Evolutionary conservation across 768 basidiomycete genomes (phyloP).

Genomic region (Amanita jacksonii): DNA sequence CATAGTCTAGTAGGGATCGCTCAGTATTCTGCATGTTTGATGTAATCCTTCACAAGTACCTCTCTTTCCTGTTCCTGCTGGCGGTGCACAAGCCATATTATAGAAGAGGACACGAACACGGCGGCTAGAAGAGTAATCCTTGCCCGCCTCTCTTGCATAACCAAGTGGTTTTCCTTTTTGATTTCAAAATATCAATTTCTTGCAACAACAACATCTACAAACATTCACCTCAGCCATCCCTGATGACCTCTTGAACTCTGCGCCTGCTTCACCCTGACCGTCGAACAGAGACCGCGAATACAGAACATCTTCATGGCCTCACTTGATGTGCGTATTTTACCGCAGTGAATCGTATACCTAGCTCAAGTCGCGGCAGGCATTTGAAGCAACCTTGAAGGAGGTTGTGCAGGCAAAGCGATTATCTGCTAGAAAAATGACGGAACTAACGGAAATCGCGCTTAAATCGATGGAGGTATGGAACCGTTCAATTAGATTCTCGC

Average conservation of each 20-base stretch:
- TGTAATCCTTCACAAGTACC: slow-evolving; percentile 27
- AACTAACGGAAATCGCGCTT: slow-evolving; percentile 67
- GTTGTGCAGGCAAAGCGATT: slow-evolving; percentile 76
- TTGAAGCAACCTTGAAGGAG: slow-evolving; percentile 73
- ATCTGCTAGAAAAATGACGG: slow-evolving; percentile 79
- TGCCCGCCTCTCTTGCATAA: slow-evolving; percentile 56
- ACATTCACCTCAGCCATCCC: slow-evolving; percentile 4
- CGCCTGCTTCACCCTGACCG: background rate
- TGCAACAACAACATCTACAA: slow-evolving; percentile 10
- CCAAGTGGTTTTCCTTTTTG: background rate
- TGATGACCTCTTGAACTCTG: slow-evolving; percentile 2
- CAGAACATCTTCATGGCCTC: slow-evolving; percentile 25
- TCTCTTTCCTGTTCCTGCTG: slow-evolving; percentile 79
- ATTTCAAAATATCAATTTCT: background rate
- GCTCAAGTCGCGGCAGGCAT: slow-evolving; percentile 43
- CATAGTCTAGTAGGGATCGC: slow-evolving; percentile 54
- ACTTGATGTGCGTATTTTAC: slow-evolving; percentile 33
- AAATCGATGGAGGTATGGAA: slow-evolving; percentile 64
- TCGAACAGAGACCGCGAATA: background rate
- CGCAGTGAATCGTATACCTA: slow-evolving; percentile 8
- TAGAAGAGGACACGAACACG: slow-evolving; percentile 49
- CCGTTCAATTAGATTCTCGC: background rate
- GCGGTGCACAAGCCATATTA: slow-evolving; percentile 86
- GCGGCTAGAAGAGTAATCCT: slow-evolving; percentile 68
- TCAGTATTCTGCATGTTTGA: background rate